Evolutionary conservation across 1,284 basidiomycete species (phyloP).

Genomic region (Leccinum cinnamomeum): DNA sequence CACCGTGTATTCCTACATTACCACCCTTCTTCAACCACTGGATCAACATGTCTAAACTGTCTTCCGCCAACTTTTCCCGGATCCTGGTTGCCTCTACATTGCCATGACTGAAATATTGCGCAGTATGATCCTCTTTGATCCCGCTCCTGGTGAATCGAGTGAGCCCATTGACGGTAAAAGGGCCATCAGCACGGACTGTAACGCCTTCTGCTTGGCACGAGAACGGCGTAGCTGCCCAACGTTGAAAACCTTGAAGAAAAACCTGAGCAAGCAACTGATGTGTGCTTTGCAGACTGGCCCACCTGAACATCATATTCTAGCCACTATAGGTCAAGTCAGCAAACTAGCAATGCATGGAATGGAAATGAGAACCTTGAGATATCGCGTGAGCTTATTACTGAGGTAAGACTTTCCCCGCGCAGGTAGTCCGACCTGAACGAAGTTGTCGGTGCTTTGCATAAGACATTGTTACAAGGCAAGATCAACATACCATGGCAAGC

Average conservation of each 20-base stretch:
- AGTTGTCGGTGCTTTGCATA: conserved; percentile 2
- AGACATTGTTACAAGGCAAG: background rate
- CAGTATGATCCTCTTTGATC: conserved; percentile 86
- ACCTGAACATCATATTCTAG: conserved; percentile 97
- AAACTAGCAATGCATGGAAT: conserved; percentile 1
- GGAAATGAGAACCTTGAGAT: conserved; percentile 58
- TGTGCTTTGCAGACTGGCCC: conserved; percentile 3
- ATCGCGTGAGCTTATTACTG: conserved; percentile 82
- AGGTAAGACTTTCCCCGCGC: conserved; percentile 85
- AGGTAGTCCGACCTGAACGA: conserved; percentile 70
- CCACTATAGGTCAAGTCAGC: conserved; percentile 63
- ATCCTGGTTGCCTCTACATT: conserved; percentile 78
- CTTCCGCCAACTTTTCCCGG: conserved; percentile 85
- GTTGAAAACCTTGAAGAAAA: conserved; percentile 82
- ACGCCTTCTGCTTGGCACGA: conserved; percentile 75
- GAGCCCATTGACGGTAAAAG: conserved; percentile 6
- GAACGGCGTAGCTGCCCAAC: conserved; percentile 94
- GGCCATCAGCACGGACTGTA: conserved; percentile 52
- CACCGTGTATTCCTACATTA: conserved; percentile 97
- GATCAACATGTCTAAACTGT: conserved; percentile 94
- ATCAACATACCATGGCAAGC: conserved; percentile 81
- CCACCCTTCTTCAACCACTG: conserved; percentile 93
- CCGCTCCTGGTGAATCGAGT: conserved; percentile 53
- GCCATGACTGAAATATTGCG: conserved; percentile 88
- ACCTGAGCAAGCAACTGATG: conserved; percentile 6